Evolutionary conservation across 202 grass and related monocot species (phyloP), one percentile per base, ranked within the genome.

Genomic region (Sporobolus alterniflorus): DNA sequence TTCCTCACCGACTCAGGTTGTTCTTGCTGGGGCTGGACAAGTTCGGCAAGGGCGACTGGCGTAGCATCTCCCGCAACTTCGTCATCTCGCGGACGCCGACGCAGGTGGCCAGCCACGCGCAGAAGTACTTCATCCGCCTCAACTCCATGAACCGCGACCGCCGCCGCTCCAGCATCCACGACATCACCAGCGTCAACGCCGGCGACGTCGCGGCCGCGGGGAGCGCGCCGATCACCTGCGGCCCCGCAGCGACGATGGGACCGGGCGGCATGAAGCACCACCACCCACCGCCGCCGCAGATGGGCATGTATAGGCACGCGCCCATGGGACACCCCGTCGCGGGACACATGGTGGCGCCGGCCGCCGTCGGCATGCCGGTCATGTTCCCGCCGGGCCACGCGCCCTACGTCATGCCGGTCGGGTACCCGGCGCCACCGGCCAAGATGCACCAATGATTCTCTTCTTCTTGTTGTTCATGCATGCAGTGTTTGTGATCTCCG

Each of bases 1-100:
- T n/a, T n/a, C n/a, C n/a, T n/a, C n/a, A n/a, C n/a, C n/a, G n/a
- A n/a, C n/a, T n/a, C 80, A 99, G 96, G 51, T 20, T 99, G 44
- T 99, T 99, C 61, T 81, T 99, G 69, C 85, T 99, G 17, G 96
- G 96, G 14, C 89, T 99, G 13, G 93, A 96, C 43, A 94, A 96
- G 79, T 99, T 99, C 68, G 96, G 96, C 48, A 99, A 99, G 84
- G 96, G 93, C 3, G 96, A 99, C 51, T 99, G 93, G 96, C 78
- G 96, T 71, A 99, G 96, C 89, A 99, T 99, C 82, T 99, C 96
- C 20, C 89, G 96, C 65, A 99, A 96, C 67, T 99, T 92, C 44
- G 93, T 99, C 66, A 91, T 92, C 68, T 99, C 96, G 16, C 90
- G 96, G 70, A 96, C 96, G 26, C 96, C 96, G 11, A 96, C 96